phyloP scores from a whole-genome alignment of 805 yeast genomes.

The Wickerhamiella lipophila region DNA sequence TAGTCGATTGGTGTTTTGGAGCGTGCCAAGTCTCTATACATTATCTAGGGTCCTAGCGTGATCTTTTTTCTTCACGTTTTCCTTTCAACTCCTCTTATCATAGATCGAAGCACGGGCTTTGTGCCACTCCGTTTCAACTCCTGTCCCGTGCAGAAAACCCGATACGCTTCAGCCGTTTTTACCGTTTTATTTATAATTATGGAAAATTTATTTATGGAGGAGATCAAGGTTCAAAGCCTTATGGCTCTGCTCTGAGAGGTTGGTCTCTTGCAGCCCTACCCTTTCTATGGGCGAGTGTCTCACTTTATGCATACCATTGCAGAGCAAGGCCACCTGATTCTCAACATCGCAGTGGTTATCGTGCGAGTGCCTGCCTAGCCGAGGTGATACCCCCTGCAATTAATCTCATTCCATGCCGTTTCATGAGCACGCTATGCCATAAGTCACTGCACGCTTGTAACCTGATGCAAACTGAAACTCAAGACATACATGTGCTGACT shows the following conservation, averaged over 20 bases:
- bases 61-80: no score
- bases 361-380: not conserved
- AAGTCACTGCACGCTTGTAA: constrained; percentile 3
- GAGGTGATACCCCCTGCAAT: not conserved
- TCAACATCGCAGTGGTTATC: not conserved
- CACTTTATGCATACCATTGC: not conserved
- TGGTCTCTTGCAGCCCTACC: not conserved
- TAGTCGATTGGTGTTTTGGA: no score
- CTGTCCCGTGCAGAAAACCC: no score
- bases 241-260: not conserved
- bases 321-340: not conserved
- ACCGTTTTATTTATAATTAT: no score
- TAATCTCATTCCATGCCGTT: not conserved
- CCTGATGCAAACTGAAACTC: not conserved
- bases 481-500: not conserved
- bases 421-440: not conserved
- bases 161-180: no score
- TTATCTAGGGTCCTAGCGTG: no score
- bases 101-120: no score
- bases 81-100: no score
- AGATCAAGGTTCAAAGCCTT: no score
- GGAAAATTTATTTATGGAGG: no score
- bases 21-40: not conserved
- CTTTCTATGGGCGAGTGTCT: not conserved
- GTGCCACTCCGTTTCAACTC: no score